phyloP scores from a whole-genome alignment of 2,329 filamentous ascomycete genomes.

The Colletotrichum liaoningense region DNA sequence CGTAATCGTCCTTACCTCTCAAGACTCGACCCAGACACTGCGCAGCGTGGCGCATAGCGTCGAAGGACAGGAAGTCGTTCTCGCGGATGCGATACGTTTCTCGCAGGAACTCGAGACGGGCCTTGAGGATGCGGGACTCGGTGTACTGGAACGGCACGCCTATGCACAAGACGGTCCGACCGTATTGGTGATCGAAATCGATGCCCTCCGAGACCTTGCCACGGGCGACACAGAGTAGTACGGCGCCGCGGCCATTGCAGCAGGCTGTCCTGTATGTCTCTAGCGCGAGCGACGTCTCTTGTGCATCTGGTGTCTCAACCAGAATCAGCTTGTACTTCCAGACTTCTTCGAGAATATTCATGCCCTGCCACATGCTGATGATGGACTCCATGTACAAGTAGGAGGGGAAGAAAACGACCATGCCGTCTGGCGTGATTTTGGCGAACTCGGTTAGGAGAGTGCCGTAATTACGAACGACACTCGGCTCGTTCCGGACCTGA shows the following conservation, averaged over 20 bases:
- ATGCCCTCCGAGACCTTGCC: slow-evolving; percentile 98
- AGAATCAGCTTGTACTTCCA: slow-evolving; percentile 99
- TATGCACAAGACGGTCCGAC: slow-evolving; percentile 93
- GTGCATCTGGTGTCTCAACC: slow-evolving; percentile 96
- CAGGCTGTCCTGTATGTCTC: slow-evolving; percentile 98
- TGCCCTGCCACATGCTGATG: slow-evolving; percentile 99
- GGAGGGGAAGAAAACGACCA: slow-evolving; percentile 99
- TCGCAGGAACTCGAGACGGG: slow-evolving; percentile 92
- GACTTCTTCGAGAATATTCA: slow-evolving; percentile 96
- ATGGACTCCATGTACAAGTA: slow-evolving; percentile 99
- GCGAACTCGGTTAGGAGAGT: slow-evolving; percentile 94
- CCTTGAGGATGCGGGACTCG: slow-evolving; percentile 95
- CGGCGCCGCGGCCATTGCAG: slow-evolving; percentile 94
- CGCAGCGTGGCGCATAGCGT: slow-evolving; percentile 98
- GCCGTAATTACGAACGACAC: slow-evolving; percentile 97
- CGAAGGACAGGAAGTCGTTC: slow-evolving; percentile 97
- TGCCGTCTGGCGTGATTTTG: slow-evolving; percentile 93
- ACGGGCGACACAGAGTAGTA: slow-evolving; percentile 93
- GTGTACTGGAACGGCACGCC: slow-evolving; percentile 99
- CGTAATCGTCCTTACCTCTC: slow-evolving; percentile 97
- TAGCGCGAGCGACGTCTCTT: slow-evolving; percentile 94
- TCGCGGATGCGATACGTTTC: slow-evolving; percentile 97
- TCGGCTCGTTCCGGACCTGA: slow-evolving; percentile 93
- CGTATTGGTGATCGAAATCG: slow-evolving; percentile 99
- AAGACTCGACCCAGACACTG: slow-evolving; percentile 96